These are phyloP conservation scores for Trichoderma brevicompactum DNA, from an alignment of 2,329 filamentous ascomycete genomes.

Conservation along the genomic window DNA sequence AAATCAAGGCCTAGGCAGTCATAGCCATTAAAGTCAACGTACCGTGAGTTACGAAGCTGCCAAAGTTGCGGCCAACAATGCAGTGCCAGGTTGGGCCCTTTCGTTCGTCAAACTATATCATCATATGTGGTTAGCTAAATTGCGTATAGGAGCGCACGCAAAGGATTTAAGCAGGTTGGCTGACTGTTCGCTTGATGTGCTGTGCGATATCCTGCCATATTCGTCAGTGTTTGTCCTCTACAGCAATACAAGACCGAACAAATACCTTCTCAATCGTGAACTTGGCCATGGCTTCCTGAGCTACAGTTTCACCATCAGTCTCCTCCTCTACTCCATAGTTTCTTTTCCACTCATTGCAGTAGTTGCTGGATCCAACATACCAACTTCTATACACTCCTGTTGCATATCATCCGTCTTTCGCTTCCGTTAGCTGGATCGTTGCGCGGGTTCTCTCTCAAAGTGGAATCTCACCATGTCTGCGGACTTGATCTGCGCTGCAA, in stretches of 20 bases:
- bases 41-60: slow-evolving; percentile 98
- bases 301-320: slow-evolving; percentile 45
- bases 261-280: slow-evolving; percentile 65
- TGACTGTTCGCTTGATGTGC: slow-evolving; percentile 90
- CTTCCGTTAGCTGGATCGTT: slow-evolving; percentile 38
- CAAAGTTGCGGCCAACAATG: slow-evolving; percentile 97
- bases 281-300: slow-evolving; percentile 66
- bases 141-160: neutral
- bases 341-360: slow-evolving; percentile 11
- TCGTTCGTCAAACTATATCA: slow-evolving; percentile 82
- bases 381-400: slow-evolving; percentile 90
- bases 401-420: slow-evolving; percentile 94
- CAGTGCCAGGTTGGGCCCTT: slow-evolving; percentile 99
- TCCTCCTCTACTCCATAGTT: slow-evolving; percentile 20
- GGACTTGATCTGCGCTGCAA: slow-evolving; percentile 90
- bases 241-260: neutral
- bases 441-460: neutral
- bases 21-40: slow-evolving; percentile 40
- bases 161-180: slow-evolving; percentile 35
- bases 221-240: slow-evolving; percentile 31
- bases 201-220: slow-evolving; percentile 83
- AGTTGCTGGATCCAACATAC: slow-evolving; percentile 59
- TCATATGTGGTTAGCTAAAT: slow-evolving; percentile 21
- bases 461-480: slow-evolving; percentile 84
- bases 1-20: neutral